Evolutionary conservation across 345 rosid genomes (phyloP).

Genomic region (Rhodamnia rubescens): DNA sequence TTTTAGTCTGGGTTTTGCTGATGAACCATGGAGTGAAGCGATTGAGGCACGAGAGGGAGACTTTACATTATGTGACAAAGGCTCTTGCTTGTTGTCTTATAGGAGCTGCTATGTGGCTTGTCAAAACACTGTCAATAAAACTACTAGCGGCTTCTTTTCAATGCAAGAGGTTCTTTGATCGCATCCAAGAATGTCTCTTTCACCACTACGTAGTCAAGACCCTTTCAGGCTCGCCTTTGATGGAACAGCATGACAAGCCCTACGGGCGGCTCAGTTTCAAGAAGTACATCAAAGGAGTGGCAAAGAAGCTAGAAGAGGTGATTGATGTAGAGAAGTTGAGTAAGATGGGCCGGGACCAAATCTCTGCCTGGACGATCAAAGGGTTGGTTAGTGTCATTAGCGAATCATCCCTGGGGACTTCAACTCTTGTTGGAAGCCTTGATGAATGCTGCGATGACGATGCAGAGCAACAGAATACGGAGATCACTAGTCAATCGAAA

Average conservation of each 20-base stretch:
- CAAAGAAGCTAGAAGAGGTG: conserved; percentile 28
- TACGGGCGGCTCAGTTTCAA: conserved; percentile 42
- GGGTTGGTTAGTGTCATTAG: conserved; percentile 39
- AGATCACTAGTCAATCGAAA: conserved; percentile 60
- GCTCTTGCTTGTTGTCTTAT: conserved; percentile 35
- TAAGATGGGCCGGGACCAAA: conserved; percentile 38
- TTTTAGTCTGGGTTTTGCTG: conserved; percentile 49
- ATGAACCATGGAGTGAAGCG: conserved; percentile 31
- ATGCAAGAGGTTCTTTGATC: conserved; percentile 45
- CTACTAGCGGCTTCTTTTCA: conserved; percentile 44
- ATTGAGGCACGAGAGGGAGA: conserved; percentile 12
- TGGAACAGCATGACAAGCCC: conserved; percentile 35
- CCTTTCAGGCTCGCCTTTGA: conserved; percentile 46
- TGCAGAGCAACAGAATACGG: conserved; percentile 20
- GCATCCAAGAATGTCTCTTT: conserved; percentile 62
- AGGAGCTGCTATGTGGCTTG: conserved; percentile 46
- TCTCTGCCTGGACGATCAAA: conserved; percentile 73
- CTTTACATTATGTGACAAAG: conserved; percentile 33
- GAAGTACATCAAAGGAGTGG: conserved; percentile 8
- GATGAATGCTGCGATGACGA: conserved; percentile 25
- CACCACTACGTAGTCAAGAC: conserved; percentile 54
- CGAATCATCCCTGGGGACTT: conserved; percentile 16
- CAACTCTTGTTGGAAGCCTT: conserved; percentile 21
- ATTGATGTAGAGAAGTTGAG: conserved; percentile 53
- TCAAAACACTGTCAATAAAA: conserved; percentile 42